phyloP scores from a whole-genome alignment of 2,329 filamentous ascomycete genomes.

The Basipetospora chlamydospora region DNA sequence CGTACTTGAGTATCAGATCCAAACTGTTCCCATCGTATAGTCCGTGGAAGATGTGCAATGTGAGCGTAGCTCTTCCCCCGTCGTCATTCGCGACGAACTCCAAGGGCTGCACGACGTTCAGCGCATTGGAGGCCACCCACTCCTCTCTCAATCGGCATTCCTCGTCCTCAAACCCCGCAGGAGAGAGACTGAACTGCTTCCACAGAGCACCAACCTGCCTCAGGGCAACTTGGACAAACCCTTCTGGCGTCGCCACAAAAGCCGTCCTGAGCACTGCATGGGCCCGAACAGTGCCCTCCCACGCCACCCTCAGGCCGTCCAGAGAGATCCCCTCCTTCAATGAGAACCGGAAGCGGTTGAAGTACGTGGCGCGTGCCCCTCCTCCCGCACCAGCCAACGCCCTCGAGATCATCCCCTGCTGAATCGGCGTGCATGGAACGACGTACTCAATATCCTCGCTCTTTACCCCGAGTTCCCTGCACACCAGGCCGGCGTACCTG shows the following conservation, averaged over 20 bases:
- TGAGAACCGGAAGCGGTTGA: slow-evolving; percentile 56
- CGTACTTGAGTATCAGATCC: slow-evolving; percentile 45
- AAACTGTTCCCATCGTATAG: slow-evolving; percentile 79
- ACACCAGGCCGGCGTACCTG: slow-evolving; percentile 37
- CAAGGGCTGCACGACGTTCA: slow-evolving; percentile 34
- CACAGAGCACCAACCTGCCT: slow-evolving; percentile 27
- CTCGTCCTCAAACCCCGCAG: background rate
- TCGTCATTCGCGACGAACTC: slow-evolving; percentile 28
- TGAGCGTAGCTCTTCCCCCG: slow-evolving; percentile 24
- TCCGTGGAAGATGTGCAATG: slow-evolving; percentile 66
- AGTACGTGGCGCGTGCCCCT: slow-evolving; percentile 45
- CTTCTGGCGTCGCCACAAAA: slow-evolving; percentile 60
- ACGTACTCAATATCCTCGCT: slow-evolving; percentile 52
- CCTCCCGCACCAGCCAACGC: slow-evolving; percentile 39
- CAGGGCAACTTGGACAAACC: slow-evolving; percentile 59
- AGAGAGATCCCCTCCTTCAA: slow-evolving; percentile 32
- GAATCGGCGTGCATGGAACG: slow-evolving; percentile 70
- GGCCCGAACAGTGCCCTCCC: slow-evolving; percentile 33
- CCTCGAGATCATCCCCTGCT: slow-evolving; percentile 72
- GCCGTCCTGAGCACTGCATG: slow-evolving; percentile 56
- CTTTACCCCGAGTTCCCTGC: slow-evolving; percentile 34
- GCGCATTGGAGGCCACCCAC: slow-evolving; percentile 41
- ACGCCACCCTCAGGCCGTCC: slow-evolving; percentile 37
- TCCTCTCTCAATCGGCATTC: slow-evolving; percentile 14
- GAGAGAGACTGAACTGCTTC: slow-evolving; percentile 16